Conservation (phyloP, 139 green algal species). For the Mesotaenium endlicherianum region DNA sequence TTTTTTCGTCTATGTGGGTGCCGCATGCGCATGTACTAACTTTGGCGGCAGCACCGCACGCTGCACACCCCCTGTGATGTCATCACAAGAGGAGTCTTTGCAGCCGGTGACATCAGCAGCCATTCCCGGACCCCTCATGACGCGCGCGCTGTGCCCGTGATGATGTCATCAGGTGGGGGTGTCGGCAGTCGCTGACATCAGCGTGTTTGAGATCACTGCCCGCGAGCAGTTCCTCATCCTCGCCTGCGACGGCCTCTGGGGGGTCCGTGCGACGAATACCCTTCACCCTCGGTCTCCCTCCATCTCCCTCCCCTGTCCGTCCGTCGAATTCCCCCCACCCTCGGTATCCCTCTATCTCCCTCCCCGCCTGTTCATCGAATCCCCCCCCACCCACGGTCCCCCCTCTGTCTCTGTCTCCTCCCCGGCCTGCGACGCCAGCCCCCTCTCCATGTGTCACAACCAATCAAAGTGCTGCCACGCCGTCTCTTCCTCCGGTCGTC, state of each 20-base stretch:
- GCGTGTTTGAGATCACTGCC: slow-evolving; percentile 21
- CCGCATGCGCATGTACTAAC: too few relatives aligned
- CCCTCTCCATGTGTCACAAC: slow-evolving; percentile 1
- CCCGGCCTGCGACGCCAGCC: not conserved
- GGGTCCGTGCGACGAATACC: slow-evolving; percentile 24
- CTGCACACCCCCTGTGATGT: too few relatives aligned
- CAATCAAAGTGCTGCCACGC: too few relatives aligned
- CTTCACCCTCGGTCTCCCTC: not conserved
- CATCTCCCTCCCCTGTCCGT: not conserved
- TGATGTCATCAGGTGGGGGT: slow-evolving; percentile 18
- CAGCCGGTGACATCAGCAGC: too few relatives aligned
- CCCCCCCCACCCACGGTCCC: not conserved
- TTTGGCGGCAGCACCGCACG: too few relatives aligned
- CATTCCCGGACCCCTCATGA: too few relatives aligned
- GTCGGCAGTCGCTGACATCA: slow-evolving; percentile 24
- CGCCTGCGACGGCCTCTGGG: slow-evolving; percentile 41
- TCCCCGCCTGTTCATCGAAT: not conserved
- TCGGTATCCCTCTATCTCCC: not conserved
- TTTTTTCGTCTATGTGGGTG: too few relatives aligned
- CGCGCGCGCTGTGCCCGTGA: too few relatives aligned
- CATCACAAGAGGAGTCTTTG: too few relatives aligned
- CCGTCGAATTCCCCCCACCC: not conserved
- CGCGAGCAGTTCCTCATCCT: slow-evolving; percentile 36
- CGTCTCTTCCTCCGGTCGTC: too few relatives aligned
- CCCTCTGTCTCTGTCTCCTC: not conserved